Conservation (phyloP, 495 filamentous ascomycete species). For the Niebla homalea region DNA sequence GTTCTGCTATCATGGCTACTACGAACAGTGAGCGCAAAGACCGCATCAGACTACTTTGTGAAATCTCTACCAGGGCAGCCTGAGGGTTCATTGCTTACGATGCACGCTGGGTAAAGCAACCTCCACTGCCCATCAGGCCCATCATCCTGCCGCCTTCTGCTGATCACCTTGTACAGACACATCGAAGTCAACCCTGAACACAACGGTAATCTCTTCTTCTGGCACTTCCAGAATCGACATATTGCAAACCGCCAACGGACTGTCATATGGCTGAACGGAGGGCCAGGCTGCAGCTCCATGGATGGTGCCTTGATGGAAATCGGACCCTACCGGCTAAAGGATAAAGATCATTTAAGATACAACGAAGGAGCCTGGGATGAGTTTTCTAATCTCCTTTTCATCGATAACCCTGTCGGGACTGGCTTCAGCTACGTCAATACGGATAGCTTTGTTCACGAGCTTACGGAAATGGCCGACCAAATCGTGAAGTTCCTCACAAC, state of each 20-base stretch:
- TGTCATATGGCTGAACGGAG: conserved; percentile 94
- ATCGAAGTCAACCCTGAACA: conserved; percentile 72
- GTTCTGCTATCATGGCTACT: background rate
- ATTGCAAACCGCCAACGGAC: conserved; percentile 87
- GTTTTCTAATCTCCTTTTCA: conserved; percentile 90
- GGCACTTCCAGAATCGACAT: conserved; percentile 90
- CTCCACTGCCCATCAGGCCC: background rate
- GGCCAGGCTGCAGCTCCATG: conserved; percentile 91
- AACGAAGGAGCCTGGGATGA: conserved; percentile 94
- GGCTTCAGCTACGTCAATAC: conserved; percentile 92
- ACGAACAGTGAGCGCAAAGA: conserved; percentile 29
- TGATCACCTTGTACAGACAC: conserved; percentile 46
- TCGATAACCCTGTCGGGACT: conserved; percentile 92
- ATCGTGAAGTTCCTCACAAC: conserved; percentile 82
- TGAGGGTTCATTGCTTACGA: conserved; percentile 68
- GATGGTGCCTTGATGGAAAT: conserved; percentile 97
- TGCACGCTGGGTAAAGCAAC: conserved; percentile 83
- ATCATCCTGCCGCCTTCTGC: background rate
- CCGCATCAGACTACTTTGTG: conserved; percentile 82
- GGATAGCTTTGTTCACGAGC: conserved; percentile 68
- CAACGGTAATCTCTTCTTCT: conserved; percentile 95
- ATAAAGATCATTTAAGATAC: conserved; percentile 58
- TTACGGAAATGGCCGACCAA: conserved; percentile 79
- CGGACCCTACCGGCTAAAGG: conserved; percentile 78
- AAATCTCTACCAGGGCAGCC: conserved; percentile 74